Evolutionary conservation across 2,329 filamentous ascomycete species (phyloP).

Genomic region (Apiospora kogelbergensis): DNA sequence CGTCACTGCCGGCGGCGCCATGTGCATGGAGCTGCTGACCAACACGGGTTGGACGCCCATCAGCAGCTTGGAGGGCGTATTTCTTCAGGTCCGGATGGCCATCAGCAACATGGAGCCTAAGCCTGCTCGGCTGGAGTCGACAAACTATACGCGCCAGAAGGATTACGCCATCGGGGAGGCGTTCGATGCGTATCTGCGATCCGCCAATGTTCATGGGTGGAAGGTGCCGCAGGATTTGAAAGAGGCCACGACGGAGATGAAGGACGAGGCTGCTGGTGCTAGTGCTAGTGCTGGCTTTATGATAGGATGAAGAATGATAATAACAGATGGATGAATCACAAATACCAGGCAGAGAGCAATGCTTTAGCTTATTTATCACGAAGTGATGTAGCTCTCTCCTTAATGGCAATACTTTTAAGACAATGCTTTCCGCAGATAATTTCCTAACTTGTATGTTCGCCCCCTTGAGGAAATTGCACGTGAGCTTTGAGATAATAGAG

Average conservation of each 20-base stretch:
- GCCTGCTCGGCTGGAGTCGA: conserved; percentile 65
- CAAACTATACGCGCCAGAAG: conserved; percentile 4
- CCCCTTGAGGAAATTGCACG: too few species aligned
- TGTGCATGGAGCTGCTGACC: conserved; percentile 83
- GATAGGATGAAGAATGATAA: background rate
- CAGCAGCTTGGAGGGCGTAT: conserved; percentile 72
- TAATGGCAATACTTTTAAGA: too few species aligned
- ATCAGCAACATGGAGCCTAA: conserved; percentile 66
- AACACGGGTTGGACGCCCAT: conserved; percentile 79
- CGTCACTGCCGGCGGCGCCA: conserved; percentile 78
- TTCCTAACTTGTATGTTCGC: too few species aligned
- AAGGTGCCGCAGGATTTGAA: conserved; percentile 62
- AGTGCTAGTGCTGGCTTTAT: too few species aligned
- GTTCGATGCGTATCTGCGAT: conserved; percentile 69
- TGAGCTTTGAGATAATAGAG: too few species aligned
- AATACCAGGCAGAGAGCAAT: too few species aligned
- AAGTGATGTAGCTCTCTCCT: too few species aligned
- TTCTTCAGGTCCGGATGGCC: conserved; percentile 79
- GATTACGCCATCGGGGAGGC: conserved; percentile 73
- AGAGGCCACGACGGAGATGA: conserved; percentile 22
- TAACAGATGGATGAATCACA: background rate
- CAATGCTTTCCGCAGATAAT: too few species aligned
- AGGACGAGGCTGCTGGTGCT: background rate
- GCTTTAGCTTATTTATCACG: too few species aligned
- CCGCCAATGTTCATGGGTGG: conserved; percentile 72